Base-by-base conservation (phyloP, 176 grass and related monocot genomes). In the Carex scoparia region DNA sequence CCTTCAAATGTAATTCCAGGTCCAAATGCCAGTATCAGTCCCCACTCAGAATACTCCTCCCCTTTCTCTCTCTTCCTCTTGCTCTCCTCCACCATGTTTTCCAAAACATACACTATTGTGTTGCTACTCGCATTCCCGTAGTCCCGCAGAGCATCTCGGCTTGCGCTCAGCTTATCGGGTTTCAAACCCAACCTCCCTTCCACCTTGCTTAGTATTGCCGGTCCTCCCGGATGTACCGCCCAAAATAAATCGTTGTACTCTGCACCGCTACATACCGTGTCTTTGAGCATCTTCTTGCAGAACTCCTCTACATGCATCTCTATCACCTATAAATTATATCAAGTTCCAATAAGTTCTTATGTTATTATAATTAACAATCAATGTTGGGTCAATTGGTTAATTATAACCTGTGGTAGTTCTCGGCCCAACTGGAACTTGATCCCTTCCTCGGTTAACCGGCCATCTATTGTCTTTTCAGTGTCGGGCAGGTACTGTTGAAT, bases 1-100 rank as follows among this genome's bases (percentile, higher is more conserved):
- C 92, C 94, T 84, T 93, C 94, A 68, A 97, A 97, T 19, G 94
- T 97, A 57, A 97, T 88, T 2, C 94, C 94, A 7, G 94, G 90
- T 0, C 90, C 94, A 86, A 97, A 94, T 56, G 94, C 92, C 37
- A 94, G 87, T 49, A 97, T 94, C 61, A 94, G 82, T 0, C 94
- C 94, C 94, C 89, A 93, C 79, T 93, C 90, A 63, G 87, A 83
- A 37, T 84, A 91, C 9, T 86, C 83, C 19, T 48, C 78, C 0
- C 53, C 90, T 3, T 31, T 88, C 79, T 70, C 87, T 68, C 55
- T 88, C 87, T 84, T 87, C 83, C 46, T 75, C 78, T 57, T 67
- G 30, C 83, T 93, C 84, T 97, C 92, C 84, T 91, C 92, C 65
- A 90, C 86, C 65, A 94, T 82, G 61, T 97, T 86, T 80, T 94